Evolutionary conservation across 768 basidiomycete species (phyloP).

Genomic region (Rhizopogon roseolus): DNA sequence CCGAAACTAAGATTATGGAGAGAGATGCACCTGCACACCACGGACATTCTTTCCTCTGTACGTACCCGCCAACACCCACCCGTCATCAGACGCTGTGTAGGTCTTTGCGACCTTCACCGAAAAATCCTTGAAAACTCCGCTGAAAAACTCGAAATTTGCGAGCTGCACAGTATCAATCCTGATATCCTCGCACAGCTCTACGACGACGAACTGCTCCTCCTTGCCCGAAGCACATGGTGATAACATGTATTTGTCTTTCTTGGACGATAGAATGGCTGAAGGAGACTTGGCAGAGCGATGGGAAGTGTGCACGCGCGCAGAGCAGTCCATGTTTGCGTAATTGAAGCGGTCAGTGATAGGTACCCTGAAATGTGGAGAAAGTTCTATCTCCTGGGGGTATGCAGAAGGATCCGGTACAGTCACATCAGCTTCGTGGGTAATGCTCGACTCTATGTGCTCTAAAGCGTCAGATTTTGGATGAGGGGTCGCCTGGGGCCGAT

Average conservation of each 20-base stretch:
- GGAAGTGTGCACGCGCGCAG: slow-evolving; percentile 83
- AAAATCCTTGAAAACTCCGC: slow-evolving; percentile 92
- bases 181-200: slow-evolving; percentile 97
- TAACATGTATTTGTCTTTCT: slow-evolving; percentile 95
- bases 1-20: not conserved
- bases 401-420: slow-evolving; percentile 10
- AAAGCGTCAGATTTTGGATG: slow-evolving; percentile 4
- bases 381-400: slow-evolving; percentile 12
- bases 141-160: slow-evolving; percentile 98
- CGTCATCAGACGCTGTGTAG: slow-evolving; percentile 53
- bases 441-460: slow-evolving; percentile 2
- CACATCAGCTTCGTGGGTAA: slow-evolving; percentile 4
- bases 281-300: slow-evolving; percentile 81
- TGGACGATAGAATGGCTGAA: slow-evolving; percentile 78
- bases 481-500: slow-evolving; percentile 18
- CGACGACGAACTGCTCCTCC: slow-evolving; percentile 70
- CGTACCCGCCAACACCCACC: slow-evolving; percentile 71
- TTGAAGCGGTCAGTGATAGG: slow-evolving; percentile 88
- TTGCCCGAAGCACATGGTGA: slow-evolving; percentile 70
- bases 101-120: slow-evolving; percentile 84
- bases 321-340: slow-evolving; percentile 90
- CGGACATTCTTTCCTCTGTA: slow-evolving; percentile 87
- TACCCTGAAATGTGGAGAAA: slow-evolving; percentile 63
- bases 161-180: slow-evolving; percentile 94
- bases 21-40: slow-evolving; percentile 73